Evolutionary conservation across 805 yeast genomes (phyloP).

Genomic region (Kazachstania taianensis): DNA sequence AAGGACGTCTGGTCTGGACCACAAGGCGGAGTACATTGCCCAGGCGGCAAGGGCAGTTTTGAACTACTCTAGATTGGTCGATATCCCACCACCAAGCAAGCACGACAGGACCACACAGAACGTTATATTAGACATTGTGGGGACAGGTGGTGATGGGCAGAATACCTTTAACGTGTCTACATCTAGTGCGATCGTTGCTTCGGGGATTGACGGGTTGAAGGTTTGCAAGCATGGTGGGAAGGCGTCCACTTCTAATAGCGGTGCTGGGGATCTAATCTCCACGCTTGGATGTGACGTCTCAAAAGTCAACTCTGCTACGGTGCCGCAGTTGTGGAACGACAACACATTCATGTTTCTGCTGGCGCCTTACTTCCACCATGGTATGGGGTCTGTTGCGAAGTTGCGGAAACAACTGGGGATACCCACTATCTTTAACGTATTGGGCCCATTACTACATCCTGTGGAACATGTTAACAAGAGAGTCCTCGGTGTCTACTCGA

Average conservation of each 20-base stretch:
- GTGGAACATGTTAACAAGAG: slow-evolving; percentile 65
- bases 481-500: slow-evolving; percentile 82
- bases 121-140: slow-evolving; percentile 63
- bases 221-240: slow-evolving; percentile 97
- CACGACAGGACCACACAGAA: neutral
- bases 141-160: slow-evolving; percentile 98
- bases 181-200: slow-evolving; percentile 85
- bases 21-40: slow-evolving; percentile 70
- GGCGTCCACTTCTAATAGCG: slow-evolving; percentile 87
- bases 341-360: slow-evolving; percentile 57
- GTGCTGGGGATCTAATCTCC: slow-evolving; percentile 82
- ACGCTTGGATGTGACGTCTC: slow-evolving; percentile 75
- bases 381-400: slow-evolving; percentile 73
- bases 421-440: slow-evolving; percentile 86
- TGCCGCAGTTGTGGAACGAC: slow-evolving; percentile 41
- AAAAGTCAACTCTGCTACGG: slow-evolving; percentile 54
- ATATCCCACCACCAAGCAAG: slow-evolving; percentile 18
- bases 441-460: slow-evolving; percentile 93
- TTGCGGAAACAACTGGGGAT: slow-evolving; percentile 73
- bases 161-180: slow-evolving; percentile 95
- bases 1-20: slow-evolving; percentile 66
- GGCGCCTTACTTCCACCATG: slow-evolving; percentile 92
- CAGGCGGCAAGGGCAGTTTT: slow-evolving; percentile 73
- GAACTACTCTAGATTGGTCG: slow-evolving; percentile 50
- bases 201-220: slow-evolving; percentile 64